These are phyloP conservation scores for Lonicera japonica DNA, from an alignment of 129 eudicot species.

Conservation along the genomic window DNA sequence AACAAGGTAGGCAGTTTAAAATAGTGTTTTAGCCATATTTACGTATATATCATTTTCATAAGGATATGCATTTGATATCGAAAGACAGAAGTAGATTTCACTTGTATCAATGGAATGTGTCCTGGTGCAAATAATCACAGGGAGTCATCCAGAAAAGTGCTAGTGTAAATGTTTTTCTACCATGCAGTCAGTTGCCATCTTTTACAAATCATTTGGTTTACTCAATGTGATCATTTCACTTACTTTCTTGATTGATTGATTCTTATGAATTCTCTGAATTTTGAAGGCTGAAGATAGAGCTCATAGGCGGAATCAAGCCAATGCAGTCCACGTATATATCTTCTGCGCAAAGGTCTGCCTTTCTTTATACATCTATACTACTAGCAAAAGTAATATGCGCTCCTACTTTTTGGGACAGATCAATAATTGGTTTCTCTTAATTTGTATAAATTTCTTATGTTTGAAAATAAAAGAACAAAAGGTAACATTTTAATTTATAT, in stretches of 20 bases:
- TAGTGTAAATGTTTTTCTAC: neutral
- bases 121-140: neutral
- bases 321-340: conserved; percentile 78
- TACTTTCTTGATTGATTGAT: conserved; percentile 14
- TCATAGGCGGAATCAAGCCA: conserved; percentile 90
- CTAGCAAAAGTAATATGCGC: no score
- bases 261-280: conserved; percentile 6
- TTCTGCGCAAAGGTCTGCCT: conserved; percentile 79
- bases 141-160: neutral
- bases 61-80: neutral
- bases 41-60: neutral
- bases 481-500: no score
- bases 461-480: no score
- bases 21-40: neutral
- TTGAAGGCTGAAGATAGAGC: conserved; percentile 95
- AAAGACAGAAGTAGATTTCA: neutral
- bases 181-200: neutral
- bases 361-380: neutral
- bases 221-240: neutral
- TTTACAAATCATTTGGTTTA: neutral
- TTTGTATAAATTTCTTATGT: no score
- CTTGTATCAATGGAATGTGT: neutral
- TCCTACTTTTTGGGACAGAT: no score
- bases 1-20: neutral
- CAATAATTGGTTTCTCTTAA: no score